phyloP scores from a whole-genome alignment of 2,329 filamentous ascomycete species.

The Pseudogymnoascus sp. region DNA sequence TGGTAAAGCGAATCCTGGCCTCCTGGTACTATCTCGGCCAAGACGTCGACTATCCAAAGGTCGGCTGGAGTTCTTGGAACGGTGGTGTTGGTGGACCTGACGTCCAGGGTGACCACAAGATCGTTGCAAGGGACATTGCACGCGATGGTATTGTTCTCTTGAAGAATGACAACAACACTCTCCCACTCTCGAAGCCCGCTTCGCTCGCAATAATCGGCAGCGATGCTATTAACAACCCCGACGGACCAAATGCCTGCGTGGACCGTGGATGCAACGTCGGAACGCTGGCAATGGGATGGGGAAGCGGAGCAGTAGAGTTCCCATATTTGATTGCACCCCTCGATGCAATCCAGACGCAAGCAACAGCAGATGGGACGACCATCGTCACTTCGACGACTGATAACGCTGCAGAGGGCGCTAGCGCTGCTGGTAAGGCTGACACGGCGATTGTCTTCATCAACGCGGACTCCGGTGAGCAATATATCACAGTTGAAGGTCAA shows the following conservation, averaged over 20 bases:
- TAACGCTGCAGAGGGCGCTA: slow-evolving; percentile 24
- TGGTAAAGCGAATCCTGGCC: slow-evolving; percentile 55
- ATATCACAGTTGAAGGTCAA: slow-evolving; percentile 28
- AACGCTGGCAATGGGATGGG: slow-evolving; percentile 59
- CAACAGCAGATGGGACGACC: slow-evolving; percentile 42
- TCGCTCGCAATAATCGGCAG: slow-evolving; percentile 54
- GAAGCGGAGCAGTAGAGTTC: not conserved
- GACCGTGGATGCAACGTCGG: slow-evolving; percentile 54
- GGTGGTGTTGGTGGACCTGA: slow-evolving; percentile 30
- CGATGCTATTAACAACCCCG: slow-evolving; percentile 50
- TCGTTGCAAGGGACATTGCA: slow-evolving; percentile 49
- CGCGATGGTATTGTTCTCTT: slow-evolving; percentile 55
- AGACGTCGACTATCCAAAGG: slow-evolving; percentile 37
- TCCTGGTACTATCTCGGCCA: slow-evolving; percentile 52
- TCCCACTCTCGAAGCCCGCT: slow-evolving; percentile 48
- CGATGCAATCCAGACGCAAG: slow-evolving; percentile 53
- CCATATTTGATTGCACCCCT: slow-evolving; percentile 54
- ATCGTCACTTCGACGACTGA: slow-evolving; percentile 50
- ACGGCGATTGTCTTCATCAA: slow-evolving; percentile 63
- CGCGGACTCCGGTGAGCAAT: slow-evolving; percentile 64
- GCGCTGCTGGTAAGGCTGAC: slow-evolving; percentile 34
- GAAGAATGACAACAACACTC: slow-evolving; percentile 49
- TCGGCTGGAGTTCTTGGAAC: slow-evolving; percentile 36
- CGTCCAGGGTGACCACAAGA: slow-evolving; percentile 51
- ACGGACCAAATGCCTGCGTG: slow-evolving; percentile 53